phyloP scores from a whole-genome alignment of 2,329 filamentous ascomycete genomes.

The Xylariaceae sp. region DNA sequence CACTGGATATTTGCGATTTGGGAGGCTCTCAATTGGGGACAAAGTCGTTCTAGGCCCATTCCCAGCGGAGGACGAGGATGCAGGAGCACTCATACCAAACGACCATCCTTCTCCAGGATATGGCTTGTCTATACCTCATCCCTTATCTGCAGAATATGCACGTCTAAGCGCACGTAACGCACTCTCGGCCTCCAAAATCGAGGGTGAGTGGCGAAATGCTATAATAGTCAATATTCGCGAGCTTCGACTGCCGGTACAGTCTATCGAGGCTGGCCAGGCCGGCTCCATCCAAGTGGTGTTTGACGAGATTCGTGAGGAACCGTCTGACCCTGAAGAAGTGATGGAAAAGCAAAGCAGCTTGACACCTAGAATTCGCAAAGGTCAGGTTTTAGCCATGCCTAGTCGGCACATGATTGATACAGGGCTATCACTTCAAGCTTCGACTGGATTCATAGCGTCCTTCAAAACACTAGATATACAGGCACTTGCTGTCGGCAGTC shows the following conservation, averaged over 20 bases:
- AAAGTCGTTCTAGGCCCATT: constrained; percentile 82
- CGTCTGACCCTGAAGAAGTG: constrained; percentile 35
- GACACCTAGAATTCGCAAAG: constrained; percentile 67
- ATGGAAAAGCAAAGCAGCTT: constrained; percentile 42
- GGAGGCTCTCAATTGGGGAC: constrained; percentile 78
- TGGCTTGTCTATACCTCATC: constrained; percentile 59
- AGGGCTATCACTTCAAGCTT: constrained; percentile 65
- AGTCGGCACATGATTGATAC: constrained; percentile 64
- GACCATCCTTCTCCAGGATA: constrained; percentile 57
- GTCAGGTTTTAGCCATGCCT: constrained; percentile 79
- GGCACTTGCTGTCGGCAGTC: constrained; percentile 68
- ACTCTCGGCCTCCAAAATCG: constrained; percentile 57
- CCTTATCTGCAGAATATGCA: constrained; percentile 59
- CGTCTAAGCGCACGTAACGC: constrained; percentile 61
- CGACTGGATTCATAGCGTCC: constrained; percentile 72
- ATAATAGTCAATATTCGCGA: constrained; percentile 87
- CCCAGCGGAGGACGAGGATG: constrained; percentile 60
- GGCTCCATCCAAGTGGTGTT: constrained; percentile 84
- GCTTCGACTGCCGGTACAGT: constrained; percentile 80
- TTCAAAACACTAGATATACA: constrained; percentile 71
- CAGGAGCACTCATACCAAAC: constrained; percentile 49
- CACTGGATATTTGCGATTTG: constrained; percentile 83
- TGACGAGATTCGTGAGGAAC: constrained; percentile 47
- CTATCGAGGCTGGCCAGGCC: constrained; percentile 80
- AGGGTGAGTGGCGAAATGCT: constrained; percentile 79